These are phyloP conservation scores for Pyrenophora teres DNA, from an alignment of 2,329 filamentous ascomycete genomes.

Conservation along the genomic window DNA sequence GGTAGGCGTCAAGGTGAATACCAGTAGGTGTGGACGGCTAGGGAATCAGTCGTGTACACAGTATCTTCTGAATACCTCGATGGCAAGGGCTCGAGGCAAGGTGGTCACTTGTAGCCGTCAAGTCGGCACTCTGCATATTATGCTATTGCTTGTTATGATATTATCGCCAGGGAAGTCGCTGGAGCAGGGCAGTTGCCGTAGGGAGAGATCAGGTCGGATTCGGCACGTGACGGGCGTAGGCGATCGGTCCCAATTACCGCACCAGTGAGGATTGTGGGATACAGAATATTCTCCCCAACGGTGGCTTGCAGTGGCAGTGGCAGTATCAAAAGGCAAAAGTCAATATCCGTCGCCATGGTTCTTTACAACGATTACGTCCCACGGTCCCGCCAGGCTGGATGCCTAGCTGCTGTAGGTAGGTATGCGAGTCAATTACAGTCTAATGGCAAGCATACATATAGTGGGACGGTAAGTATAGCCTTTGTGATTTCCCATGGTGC, in stretches of 20 bases:
- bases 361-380: conserved; percentile 10
- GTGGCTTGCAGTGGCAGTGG: not conserved
- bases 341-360: conserved; percentile 11
- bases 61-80: not conserved
- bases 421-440: conserved; percentile 18
- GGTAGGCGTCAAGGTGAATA: not conserved
- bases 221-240: too few species aligned
- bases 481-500: not conserved
- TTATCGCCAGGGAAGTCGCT: too few species aligned
- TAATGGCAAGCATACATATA: not conserved
- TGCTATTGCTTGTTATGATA: too few species aligned
- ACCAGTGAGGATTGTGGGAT: too few species aligned
- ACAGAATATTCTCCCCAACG: not conserved
- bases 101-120: not conserved
- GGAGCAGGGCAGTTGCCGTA: too few species aligned
- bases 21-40: not conserved
- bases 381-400: conserved; percentile 15
- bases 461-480: not conserved
- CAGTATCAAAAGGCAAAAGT: not conserved
- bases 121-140: not conserved
- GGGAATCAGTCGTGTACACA: not conserved
- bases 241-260: too few species aligned
- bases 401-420: not conserved
- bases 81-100: not conserved
- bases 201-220: too few species aligned